Evolutionary conservation across 139 green algal species (phyloP), one percentile per base, ranked within the genome.

Genomic region (Chlamydomonas incerta): DNA sequence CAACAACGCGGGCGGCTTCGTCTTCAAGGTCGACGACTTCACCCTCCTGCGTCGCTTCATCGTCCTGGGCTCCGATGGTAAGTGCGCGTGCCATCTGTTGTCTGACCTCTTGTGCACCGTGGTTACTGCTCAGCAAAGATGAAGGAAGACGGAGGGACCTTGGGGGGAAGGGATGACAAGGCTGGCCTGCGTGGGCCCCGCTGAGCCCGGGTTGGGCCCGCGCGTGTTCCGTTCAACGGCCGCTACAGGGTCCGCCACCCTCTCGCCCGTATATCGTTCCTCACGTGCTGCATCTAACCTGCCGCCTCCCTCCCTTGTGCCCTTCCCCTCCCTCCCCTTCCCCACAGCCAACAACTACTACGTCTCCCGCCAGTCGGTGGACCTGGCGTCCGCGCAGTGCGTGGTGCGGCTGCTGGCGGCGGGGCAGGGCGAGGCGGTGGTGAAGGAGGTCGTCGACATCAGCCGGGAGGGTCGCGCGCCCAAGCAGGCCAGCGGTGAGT

Each of bases 1-100:
- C 21, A 85, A 85, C 68, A 85, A 85, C 35, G 80, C 80, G 41
- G 80, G 80, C 26, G 80, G 80, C 33, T 75, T 70, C 34, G 80
- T 85, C 0, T 85, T 37, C 50, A 74, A 77, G 65, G 62, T 85
- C 37, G 80, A 77, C 17, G 65, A 85, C 67, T 47, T 77, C 4
- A 34, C 66, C 0, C 50, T 34, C 2, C 50, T 85, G 66, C 47
- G 67, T 3, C 80, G 80, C 80, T 76, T 85, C 67, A 18, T 85
- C n/a, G 70, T 85, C 26, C 66, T 85, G 4, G 80, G 80, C 6
- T 70, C 50, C 33, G 52, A 85, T 23, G 66, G 80, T 85, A 15
- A 67, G 79, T 41, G n/a, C n/a, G n/a, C n/a, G n/a, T n/a, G n/a
- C n/a, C n/a, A n/a, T n/a, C n/a, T n/a, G n/a, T n/a, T n/a, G n/a